Base-by-base conservation (phyloP, 805 yeast genomes). In the Groenewaldozyma salmanticensis region DNA sequence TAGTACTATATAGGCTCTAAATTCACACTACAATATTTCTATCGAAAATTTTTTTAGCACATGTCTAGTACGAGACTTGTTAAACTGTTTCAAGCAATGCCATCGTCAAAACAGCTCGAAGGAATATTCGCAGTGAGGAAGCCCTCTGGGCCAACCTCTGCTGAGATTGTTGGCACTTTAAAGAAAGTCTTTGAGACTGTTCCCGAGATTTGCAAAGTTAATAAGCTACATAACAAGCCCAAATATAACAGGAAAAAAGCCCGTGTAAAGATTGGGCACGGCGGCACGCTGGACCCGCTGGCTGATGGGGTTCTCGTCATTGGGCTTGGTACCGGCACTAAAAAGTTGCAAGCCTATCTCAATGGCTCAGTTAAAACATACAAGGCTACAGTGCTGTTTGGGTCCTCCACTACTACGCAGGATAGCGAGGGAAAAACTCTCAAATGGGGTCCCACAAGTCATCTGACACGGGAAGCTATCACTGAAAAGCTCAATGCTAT, bases 241-340 rank as follows among this genome's bases (percentile, higher is more conserved):
- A 33, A 22, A 19, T 15, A 22, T 15, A 27, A 33, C 20, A 67
- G 39, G 67, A 64, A 29, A 70, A 69, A 72, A 44, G 70, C 74
- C 40, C 72, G 74, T 43, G 77, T 88, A 27, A 92, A 92, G 55
- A 81, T 90, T 68, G 99, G 99, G 1, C 99, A 92, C 60, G 99
- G 98, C 16, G 99, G 99, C 6, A 92, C 99, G 0, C 66, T 92
- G 31, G 99, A 92, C 55, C 96, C 97, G 0, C 62, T 84, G 33
- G 99, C 99, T 0, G 78, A 87, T n/a, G 99, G 99, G 7, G 88
- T 90, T 1, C 60, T 66, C 27, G 90, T 94, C 1, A 70, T 92
- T 42, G 99, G 98, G 4, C 75, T 92, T n/a, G 96, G 96, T 4
- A 47, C 68, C 1, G 98, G 98, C 2, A 92, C 99, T 2, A 94